phyloP scores from a whole-genome alignment of 2,329 filamentous ascomycete genomes.

The Aspergillus costaricaensis region DNA sequence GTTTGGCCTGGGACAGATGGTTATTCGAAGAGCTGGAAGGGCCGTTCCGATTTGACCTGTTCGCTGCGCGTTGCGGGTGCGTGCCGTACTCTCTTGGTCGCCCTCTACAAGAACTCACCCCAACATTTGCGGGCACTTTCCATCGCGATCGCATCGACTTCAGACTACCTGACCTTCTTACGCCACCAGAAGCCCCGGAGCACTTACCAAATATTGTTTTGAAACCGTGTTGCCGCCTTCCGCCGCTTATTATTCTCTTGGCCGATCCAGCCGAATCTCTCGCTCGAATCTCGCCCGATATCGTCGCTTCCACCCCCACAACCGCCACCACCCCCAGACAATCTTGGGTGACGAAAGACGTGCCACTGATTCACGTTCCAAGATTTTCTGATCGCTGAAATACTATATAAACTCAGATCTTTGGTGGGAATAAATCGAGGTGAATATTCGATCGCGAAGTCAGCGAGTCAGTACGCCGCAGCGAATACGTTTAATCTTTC shows the following conservation, averaged over 20 bases:
- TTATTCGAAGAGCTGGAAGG: slow-evolving; percentile 23
- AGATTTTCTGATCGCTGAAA: background rate
- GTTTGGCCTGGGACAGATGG: slow-evolving; percentile 22
- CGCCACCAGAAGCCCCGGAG: slow-evolving; percentile 19
- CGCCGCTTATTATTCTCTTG: slow-evolving; percentile 10
- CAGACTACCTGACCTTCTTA: slow-evolving; percentile 19
- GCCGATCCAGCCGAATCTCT: slow-evolving; percentile 18
- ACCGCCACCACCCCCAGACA: slow-evolving; percentile 24
- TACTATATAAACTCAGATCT: background rate
- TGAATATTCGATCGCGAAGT: too few species aligned
- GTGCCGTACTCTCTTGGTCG: slow-evolving; percentile 22
- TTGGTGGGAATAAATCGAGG: background rate
- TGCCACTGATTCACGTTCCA: background rate
- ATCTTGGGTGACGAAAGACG: slow-evolving; percentile 10
- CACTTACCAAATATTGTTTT: slow-evolving; percentile 12
- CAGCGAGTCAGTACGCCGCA: background rate
- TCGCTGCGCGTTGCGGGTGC: slow-evolving; percentile 26
- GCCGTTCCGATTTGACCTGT: slow-evolving; percentile 32
- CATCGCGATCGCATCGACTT: slow-evolving; percentile 22
- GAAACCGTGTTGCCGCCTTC: slow-evolving; percentile 9
- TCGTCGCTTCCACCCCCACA: slow-evolving; percentile 18
- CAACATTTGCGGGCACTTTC: slow-evolving; percentile 17
- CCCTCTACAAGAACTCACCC: slow-evolving; percentile 7
- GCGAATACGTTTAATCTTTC: slow-evolving; percentile 2
- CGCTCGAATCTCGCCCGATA: slow-evolving; percentile 24